phyloP scores from a whole-genome alignment of 371 early-diverging fungal species.

The Mortierella sp. region DNA sequence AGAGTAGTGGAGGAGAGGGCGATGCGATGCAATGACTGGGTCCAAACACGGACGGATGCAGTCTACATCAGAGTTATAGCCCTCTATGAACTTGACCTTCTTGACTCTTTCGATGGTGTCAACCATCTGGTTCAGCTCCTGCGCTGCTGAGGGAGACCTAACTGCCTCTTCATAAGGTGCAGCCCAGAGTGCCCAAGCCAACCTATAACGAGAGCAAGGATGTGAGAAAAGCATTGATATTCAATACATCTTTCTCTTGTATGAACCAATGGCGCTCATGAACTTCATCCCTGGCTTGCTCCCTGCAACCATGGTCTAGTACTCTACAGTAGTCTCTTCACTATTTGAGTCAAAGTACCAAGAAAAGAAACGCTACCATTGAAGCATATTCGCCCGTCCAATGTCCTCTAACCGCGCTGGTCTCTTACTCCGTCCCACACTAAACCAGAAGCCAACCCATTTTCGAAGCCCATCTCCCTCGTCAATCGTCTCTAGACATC shows the following conservation, averaged over 20 bases:
- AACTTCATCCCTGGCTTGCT: background rate
- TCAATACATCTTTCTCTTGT: too few relatives aligned
- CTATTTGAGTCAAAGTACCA: background rate
- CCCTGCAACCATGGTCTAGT: background rate
- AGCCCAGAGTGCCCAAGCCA: slow-evolving; percentile 68
- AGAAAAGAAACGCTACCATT: slow-evolving; percentile 57
- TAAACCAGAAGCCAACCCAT: slow-evolving; percentile 67
- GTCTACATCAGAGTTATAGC: slow-evolving; percentile 66
- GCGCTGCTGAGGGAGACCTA: slow-evolving; percentile 34
- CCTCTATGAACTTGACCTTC: slow-evolving; percentile 59
- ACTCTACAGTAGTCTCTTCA: background rate
- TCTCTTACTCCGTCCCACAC: slow-evolving; percentile 41
- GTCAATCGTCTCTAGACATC: slow-evolving; percentile 56
- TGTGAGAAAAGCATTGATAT: too few relatives aligned
- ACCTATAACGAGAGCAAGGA: slow-evolving; percentile 39
- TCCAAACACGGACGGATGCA: slow-evolving; percentile 70
- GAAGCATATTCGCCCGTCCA: slow-evolving; percentile 61
- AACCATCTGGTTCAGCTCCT: slow-evolving; percentile 62
- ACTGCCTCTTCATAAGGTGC: slow-evolving; percentile 57
- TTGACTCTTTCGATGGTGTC: slow-evolving; percentile 58
- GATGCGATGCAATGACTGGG: slow-evolving; percentile 72
- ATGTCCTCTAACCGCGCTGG: slow-evolving; percentile 59
- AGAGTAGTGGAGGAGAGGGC: slow-evolving; percentile 70
- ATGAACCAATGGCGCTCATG: background rate
- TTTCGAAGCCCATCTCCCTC: slow-evolving; percentile 57